Evolutionary conservation across 441 rosid species (phyloP), one percentile per base, ranked within the genome.

Genomic region (Cnidoscolus chayamansa): DNA sequence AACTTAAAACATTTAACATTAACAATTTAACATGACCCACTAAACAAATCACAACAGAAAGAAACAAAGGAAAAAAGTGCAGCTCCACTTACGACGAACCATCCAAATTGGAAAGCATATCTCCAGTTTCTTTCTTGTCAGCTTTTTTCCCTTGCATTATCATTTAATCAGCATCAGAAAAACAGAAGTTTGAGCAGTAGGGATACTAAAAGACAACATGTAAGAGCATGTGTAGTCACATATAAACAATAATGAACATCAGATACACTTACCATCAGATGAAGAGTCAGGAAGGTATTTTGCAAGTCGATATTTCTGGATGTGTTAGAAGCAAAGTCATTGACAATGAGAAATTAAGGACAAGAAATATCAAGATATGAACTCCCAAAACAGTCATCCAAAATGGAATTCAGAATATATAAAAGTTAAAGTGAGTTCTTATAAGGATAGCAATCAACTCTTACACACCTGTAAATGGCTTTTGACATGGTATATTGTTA

Each of bases 111-210:
- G 94, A 87, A 59, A 92, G 93, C 84, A 81, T 77, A 76, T 94
- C 97, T n/a, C 91, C 96, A n/a, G 91, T 81, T 78, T 92, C 99
- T 83, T 92, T 94, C 88, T 90, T 94, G 83, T 94, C 98, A 62
- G 80, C 81, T 82, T 86, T 90, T 78, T 88, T 89, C 81, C 94
- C 97, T 94, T 83, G 78, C 85, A 83, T 66, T 63, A 40, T 37
- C 31, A 70, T 65, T 30, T 63, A 32, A 73, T 50, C 13, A 30
- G 59, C 63, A 69, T 79, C 72, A 80, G 63, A 31, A 32, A 25
- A 74, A 54, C 15, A 69, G 20, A 74, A 72, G 45, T 68, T 32
- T 40, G 59, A 13, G 58, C 35, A 40, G 20, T 7, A 71, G 45
- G 15, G 32, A 57, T 37, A 63, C 40, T 1, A 66, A 51, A 20